Base-by-base conservation (phyloP, 2,329 filamentous ascomycete genomes). In the Diaporthe sp. region DNA sequence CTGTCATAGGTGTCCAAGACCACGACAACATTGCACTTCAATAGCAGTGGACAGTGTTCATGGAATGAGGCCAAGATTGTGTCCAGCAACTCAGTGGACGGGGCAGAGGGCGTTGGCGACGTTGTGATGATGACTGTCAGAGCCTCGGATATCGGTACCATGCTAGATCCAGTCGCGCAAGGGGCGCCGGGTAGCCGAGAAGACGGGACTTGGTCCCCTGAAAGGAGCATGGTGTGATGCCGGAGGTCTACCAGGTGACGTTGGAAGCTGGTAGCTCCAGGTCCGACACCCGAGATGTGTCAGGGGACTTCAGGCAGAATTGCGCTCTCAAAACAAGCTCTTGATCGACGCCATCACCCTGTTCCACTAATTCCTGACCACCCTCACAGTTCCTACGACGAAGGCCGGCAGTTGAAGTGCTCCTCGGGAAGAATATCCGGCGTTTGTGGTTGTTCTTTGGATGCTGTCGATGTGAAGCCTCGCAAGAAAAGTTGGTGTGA, bases 1-100 rank as follows among this genome's bases (percentile, higher is more conserved):
- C 85, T 85, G 72, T 90, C 89, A 76, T 86, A 90, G 0, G 85
- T 86, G 78, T 91, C 89, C 58, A 91, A 85, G 3, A 90, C 87
- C 3, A 90, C 85, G 47, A 90, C 85, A 25, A 90, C 83, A 2
- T 82, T 82, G 74, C 88, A 90, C 0, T 76, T 61, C 2, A 86
- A 75, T 20, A 91, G 78, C 0, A 73, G 76, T 0, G 81, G 80
- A 72, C 88, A 90, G 78, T 89, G 81, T 0, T 63, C 61, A 22
- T 81, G 81, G 77, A 90, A 89, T 0, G 88, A 89, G 3, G 81
- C 77, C 2, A 90, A 70, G 2, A 90, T 85, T 0, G 86, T 79
- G 0, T 84, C 84, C n/a, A 90, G 77, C 0, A 91, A 85, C 22
- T 90, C 88, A 0, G 88, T 88, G 0, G 87, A 87, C 0, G 89